Evolutionary conservation across 495 filamentous ascomycete genomes (phyloP).

Genomic region (Daldinia grandis): DNA sequence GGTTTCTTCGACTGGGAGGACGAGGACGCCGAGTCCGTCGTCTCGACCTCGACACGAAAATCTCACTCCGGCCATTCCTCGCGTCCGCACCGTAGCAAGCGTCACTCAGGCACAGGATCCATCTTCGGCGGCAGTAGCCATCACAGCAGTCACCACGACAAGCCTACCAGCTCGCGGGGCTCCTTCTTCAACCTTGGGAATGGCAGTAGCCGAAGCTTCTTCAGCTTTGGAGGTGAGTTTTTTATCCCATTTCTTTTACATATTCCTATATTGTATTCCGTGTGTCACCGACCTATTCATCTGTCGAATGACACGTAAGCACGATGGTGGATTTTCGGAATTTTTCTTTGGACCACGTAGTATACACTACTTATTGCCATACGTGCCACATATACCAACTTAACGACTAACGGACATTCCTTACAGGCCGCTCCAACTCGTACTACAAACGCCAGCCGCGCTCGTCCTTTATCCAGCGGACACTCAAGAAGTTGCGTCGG

Average conservation of each 20-base stretch:
- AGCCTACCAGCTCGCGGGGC: slow-evolving; percentile 55
- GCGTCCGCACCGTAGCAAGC: slow-evolving; percentile 43
- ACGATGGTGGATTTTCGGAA: background rate
- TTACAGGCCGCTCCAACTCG: slow-evolving; percentile 62
- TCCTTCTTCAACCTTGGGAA: slow-evolving; percentile 64
- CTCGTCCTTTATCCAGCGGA: slow-evolving; percentile 73
- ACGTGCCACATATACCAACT: slow-evolving; percentile 1
- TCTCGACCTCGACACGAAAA: slow-evolving; percentile 51
- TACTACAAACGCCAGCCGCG: slow-evolving; percentile 80
- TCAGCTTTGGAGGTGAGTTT: slow-evolving; percentile 61
- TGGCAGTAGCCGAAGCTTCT: slow-evolving; percentile 54
- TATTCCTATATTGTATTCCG: slow-evolving; percentile 64
- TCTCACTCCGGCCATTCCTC: slow-evolving; percentile 48
- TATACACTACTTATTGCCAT: background rate
- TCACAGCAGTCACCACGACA: slow-evolving; percentile 43
- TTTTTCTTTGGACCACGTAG: background rate
- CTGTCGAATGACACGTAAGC: slow-evolving; percentile 9
- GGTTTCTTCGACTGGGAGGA: slow-evolving; percentile 55
- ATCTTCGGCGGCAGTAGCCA: slow-evolving; percentile 50
- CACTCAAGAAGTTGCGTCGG: slow-evolving; percentile 74
- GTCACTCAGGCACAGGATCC: slow-evolving; percentile 39
- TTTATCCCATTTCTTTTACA: slow-evolving; percentile 37
- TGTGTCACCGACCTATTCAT: slow-evolving; percentile 60
- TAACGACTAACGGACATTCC: slow-evolving; percentile 4
- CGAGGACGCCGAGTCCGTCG: slow-evolving; percentile 51